Evolutionary conservation across 73 alveolate genomes (phyloP).

Genomic region (Symbiodinium pilosum): DNA sequence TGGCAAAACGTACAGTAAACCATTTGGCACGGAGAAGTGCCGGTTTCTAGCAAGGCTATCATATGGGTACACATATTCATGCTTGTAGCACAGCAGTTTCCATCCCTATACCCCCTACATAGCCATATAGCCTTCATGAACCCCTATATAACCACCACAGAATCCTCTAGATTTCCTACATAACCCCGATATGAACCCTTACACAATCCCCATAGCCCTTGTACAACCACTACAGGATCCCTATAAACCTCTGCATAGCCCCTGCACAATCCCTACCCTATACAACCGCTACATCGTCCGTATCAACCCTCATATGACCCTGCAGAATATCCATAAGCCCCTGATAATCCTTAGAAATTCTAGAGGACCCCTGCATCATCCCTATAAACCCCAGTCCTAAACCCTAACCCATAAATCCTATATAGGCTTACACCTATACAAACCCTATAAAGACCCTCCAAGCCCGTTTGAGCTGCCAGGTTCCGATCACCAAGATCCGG

Average conservation of each 20-base stretch:
- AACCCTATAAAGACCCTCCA: not conserved
- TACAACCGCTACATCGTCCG: no score
- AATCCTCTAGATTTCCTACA: not conserved
- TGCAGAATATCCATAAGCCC: not conserved
- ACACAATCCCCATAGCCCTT: not conserved
- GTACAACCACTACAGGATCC: not conserved
- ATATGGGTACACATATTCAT: no score
- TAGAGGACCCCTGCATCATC: no score
- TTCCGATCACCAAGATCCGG: slow-evolving; percentile 78
- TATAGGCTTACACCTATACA: not conserved
- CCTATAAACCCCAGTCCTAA: not conserved
- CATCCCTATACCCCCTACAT: no score
- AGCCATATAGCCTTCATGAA: no score
- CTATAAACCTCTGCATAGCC: no score
- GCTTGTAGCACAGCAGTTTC: no score
- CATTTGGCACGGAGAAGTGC: no score
- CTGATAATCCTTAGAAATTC: not conserved
- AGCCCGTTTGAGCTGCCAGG: slow-evolving; percentile 28
- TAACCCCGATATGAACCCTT: not conserved
- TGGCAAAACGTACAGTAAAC: no score
- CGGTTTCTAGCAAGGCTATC: no score
- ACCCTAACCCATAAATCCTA: not conserved
- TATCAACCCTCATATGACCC: no score
- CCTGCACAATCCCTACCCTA: no score
- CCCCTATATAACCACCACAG: not conserved